A percentile compares a stretch with the other conserved stretches of the same genome.
Evolutionary conservation across 1,139 yeast species (phyloP).

Genomic region (Zygotorulaspora mrakii): DNA sequence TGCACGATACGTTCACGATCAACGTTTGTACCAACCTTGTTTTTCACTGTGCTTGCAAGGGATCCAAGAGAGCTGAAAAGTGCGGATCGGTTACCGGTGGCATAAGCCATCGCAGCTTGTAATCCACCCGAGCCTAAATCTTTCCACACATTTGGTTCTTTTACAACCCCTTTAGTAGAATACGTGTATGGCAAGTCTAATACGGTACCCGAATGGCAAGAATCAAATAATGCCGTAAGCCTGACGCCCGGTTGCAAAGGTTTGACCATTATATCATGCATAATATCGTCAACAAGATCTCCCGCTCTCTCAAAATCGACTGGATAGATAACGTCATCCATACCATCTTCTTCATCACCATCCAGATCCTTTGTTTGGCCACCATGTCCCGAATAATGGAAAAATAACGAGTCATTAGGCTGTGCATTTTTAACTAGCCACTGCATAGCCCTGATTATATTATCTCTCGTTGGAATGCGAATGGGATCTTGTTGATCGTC

Average conservation of each 20-base stretch:
- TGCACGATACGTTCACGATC: constrained; percentile 46
- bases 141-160: constrained; percentile 83
- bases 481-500: constrained; percentile 63
- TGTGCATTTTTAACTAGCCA: constrained; percentile 83
- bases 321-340: constrained; percentile 87
- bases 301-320: constrained; percentile 76
- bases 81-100: constrained; percentile 63
- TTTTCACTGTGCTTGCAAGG: constrained; percentile 47
- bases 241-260: constrained; percentile 80
- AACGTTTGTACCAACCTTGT: constrained; percentile 28
- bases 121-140: constrained; percentile 80
- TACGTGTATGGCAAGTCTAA: constrained; percentile 85
- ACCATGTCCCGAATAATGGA: constrained; percentile 95
- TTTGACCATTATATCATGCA: constrained; percentile 78
- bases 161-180: constrained; percentile 85
- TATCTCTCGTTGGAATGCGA: constrained; percentile 69
- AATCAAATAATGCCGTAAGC: constrained; percentile 83
- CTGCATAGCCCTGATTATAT: constrained; percentile 81
- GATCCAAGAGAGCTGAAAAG: constrained; percentile 48
- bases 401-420: constrained; percentile 80
- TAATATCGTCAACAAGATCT: constrained; percentile 74
- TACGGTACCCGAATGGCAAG: constrained; percentile 92
- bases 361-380: constrained; percentile 75
- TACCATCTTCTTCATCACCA: constrained; percentile 91
- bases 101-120: constrained; percentile 67